A percentile compares a stretch with the other conserved stretches of the same genome.
These are phyloP conservation scores for Pisolithus sp. DNA, from an alignment of 768 basidiomycete species.

Conservation along the genomic window DNA sequence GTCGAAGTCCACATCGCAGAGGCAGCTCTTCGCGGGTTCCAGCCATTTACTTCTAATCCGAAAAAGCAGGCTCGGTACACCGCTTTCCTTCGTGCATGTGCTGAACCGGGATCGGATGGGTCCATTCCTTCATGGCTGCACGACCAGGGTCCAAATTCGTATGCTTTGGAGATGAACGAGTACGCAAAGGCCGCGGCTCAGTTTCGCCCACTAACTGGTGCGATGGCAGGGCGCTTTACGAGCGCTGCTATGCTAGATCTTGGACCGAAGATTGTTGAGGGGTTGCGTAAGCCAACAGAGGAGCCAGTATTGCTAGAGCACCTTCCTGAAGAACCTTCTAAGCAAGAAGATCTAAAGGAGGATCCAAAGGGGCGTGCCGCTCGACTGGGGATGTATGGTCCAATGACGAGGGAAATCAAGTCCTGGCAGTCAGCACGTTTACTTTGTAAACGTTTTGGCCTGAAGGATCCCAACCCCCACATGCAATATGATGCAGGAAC, in stretches of 20 bases:
- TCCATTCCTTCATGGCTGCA: conserved; percentile 48
- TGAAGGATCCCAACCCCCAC: conserved; percentile 78
- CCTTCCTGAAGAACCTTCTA: conserved; percentile 36
- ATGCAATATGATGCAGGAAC: conserved; percentile 28
- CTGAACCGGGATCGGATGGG: conserved; percentile 35
- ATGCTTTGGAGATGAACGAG: conserved; percentile 77
- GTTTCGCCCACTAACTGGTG: conserved; percentile 87
- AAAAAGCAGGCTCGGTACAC: conserved; percentile 81
- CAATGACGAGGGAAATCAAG: conserved; percentile 68
- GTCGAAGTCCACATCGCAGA: conserved; percentile 76
- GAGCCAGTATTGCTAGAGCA: conserved; percentile 32
- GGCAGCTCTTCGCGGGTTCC: conserved; percentile 83
- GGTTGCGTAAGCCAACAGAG: conserved; percentile 54
- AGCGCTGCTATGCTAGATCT: conserved; percentile 67
- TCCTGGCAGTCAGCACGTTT: conserved; percentile 79
- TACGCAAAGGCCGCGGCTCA: conserved; percentile 83
- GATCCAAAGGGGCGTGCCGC: conserved; percentile 81
- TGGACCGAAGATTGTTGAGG: conserved; percentile 57
- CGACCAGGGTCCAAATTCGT: conserved; percentile 57
- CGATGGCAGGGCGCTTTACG: conserved; percentile 94
- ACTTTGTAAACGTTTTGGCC: conserved; percentile 90
- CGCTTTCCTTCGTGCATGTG: conserved; percentile 73
- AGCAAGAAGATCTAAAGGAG: conserved; percentile 39
- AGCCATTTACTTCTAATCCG: conserved; percentile 76
- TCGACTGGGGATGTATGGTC: conserved; percentile 82